phyloP scores from a whole-genome alignment of 768 basidiomycete genomes.

The Harrya chromipes region DNA sequence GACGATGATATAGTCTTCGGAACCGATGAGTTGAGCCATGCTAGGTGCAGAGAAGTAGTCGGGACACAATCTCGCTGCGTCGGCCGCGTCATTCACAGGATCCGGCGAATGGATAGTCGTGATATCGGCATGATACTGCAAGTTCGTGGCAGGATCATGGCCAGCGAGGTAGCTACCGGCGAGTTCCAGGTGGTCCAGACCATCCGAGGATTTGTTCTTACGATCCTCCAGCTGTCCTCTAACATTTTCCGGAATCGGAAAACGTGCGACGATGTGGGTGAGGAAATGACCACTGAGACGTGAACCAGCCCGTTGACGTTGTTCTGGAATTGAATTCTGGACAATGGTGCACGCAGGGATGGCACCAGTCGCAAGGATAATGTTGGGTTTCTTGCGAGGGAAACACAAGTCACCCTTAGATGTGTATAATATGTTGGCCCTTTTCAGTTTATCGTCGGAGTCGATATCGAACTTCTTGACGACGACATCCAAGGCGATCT shows the following conservation, averaged over 20 bases:
- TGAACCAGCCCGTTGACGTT: constrained; percentile 11
- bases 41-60: constrained; percentile 16
- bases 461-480: constrained; percentile 15
- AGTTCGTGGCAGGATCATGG: background rate
- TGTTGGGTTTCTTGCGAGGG: constrained; percentile 11
- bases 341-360: constrained; percentile 21
- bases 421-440: constrained; percentile 11
- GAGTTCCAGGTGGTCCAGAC: background rate
- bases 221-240: too few relatives aligned
- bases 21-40: constrained; percentile 10
- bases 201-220: too few relatives aligned
- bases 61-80: constrained; percentile 14
- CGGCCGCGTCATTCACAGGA: constrained; percentile 4
- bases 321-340: constrained; percentile 13
- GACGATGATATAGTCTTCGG: constrained; percentile 4
- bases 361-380: constrained; percentile 21
- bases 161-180: constrained; percentile 10
- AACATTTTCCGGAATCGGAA: background rate
- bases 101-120: constrained; percentile 9
- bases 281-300: constrained; percentile 18
- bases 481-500: constrained; percentile 9
- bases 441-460: background rate
- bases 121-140: constrained; percentile 14
- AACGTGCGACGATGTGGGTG: constrained; percentile 5
- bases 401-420: constrained; percentile 16